Evolutionary conservation across 1,284 basidiomycete genomes (phyloP).

Genomic region (Coriolopsis trogii): DNA sequence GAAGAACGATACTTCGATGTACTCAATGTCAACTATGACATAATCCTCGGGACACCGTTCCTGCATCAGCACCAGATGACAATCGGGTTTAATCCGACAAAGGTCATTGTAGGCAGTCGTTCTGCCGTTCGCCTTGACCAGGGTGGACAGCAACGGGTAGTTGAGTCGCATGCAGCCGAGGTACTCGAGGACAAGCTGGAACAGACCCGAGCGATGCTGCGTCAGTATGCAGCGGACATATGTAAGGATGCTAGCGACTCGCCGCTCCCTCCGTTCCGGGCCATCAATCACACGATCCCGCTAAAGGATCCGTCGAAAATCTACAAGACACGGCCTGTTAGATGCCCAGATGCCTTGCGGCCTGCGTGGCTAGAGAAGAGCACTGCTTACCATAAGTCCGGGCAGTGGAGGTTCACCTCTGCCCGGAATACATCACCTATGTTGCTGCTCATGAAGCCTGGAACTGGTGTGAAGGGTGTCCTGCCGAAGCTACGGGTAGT

Average conservation of each 20-base stretch:
- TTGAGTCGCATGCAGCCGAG: slow-evolving; percentile 19
- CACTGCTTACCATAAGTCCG: slow-evolving; percentile 29
- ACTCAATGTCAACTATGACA: slow-evolving; percentile 28
- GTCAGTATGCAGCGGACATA: slow-evolving; percentile 25
- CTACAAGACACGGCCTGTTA: slow-evolving; percentile 33
- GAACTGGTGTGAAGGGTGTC: slow-evolving; percentile 5
- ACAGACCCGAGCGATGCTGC: slow-evolving; percentile 6
- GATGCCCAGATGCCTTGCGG: slow-evolving; percentile 33
- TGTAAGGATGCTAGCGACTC: slow-evolving; percentile 32
- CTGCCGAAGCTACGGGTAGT: slow-evolving; percentile 33
- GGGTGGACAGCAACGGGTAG: slow-evolving; percentile 7
- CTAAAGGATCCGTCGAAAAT: slow-evolving; percentile 35
- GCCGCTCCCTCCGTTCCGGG: slow-evolving; percentile 33
- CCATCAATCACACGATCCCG: slow-evolving; percentile 41
- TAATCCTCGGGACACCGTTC: slow-evolving; percentile 32
- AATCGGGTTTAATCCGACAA: slow-evolving; percentile 24
- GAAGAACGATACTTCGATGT: slow-evolving; percentile 32
- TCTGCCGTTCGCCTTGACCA: slow-evolving; percentile 13
- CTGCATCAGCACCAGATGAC: slow-evolving; percentile 26
- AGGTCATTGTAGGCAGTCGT: slow-evolving; percentile 19
- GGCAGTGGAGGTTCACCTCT: slow-evolving; percentile 31
- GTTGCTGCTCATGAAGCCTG: slow-evolving; percentile 37
- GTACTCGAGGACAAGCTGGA: slow-evolving; percentile 19
- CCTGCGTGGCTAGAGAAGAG: slow-evolving; percentile 32
- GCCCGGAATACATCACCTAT: slow-evolving; percentile 36